A percentile compares a stretch with the other conserved stretches of the same genome.
These are phyloP conservation scores for Trypanosoma congolense DNA, from an alignment of 208 protist species.

Conservation along the genomic window DNA sequence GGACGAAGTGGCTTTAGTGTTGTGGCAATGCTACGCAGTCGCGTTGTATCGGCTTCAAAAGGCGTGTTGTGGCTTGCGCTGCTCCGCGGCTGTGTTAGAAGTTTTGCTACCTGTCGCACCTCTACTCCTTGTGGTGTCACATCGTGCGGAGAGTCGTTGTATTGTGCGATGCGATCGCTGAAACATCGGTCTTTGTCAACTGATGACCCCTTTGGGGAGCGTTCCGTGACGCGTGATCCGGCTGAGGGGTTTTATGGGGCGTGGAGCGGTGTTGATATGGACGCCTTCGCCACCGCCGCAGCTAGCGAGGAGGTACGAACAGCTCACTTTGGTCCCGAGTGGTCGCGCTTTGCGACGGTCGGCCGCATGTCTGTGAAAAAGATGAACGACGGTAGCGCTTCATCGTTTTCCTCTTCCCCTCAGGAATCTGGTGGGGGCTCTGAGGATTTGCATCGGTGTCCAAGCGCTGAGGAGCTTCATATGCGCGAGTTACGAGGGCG, in stretches of 20 bases:
- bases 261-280: constrained; percentile 64
- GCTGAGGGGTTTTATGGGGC: constrained; percentile 54
- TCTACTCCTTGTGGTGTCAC: neutral
- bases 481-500: constrained; percentile 32
- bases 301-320: constrained; percentile 57
- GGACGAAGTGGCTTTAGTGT: too few relatives aligned
- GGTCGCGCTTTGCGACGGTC: constrained; percentile 67
- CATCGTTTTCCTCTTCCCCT: neutral
- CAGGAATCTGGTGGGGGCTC: too few relatives aligned
- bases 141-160: neutral
- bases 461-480: constrained; percentile 45
- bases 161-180: constrained; percentile 7
- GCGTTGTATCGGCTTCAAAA: too few relatives aligned
- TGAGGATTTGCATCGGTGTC: neutral
- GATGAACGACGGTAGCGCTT: constrained; percentile 37
- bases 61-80: too few relatives aligned
- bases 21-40: too few relatives aligned
- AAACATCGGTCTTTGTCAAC: constrained; percentile 44
- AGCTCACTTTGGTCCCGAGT: constrained; percentile 78
- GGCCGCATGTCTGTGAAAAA: constrained; percentile 56
- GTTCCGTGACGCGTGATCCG: constrained; percentile 54
- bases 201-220: constrained; percentile 79
- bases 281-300: constrained; percentile 59
- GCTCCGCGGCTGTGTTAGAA: too few relatives aligned
- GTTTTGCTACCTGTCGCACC: too few relatives aligned